These are phyloP conservation scores for Ustulina deusta DNA, from an alignment of 2,329 filamentous ascomycete species.

Conservation along the genomic window DNA sequence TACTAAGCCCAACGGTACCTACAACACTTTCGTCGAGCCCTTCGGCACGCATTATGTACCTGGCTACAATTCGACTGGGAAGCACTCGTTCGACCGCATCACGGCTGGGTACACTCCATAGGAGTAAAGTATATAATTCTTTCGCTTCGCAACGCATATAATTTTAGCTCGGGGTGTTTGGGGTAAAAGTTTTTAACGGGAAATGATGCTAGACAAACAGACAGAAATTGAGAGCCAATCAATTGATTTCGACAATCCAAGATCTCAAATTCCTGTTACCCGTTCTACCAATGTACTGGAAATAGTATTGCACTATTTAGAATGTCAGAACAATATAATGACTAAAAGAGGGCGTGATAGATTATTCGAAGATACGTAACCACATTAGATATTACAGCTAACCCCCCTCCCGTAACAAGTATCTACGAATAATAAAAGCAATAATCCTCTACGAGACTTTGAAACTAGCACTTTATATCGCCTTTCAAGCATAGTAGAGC, in stretches of 20 bases:
- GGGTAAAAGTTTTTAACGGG: background rate
- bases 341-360: no score
- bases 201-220: background rate
- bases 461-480: no score
- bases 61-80: conserved; percentile 34
- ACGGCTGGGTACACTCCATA: conserved; percentile 11
- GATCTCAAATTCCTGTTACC: no score
- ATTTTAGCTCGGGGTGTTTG: background rate
- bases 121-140: background rate
- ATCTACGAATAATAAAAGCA: no score
- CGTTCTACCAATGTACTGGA: no score
- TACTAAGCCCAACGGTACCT: conserved; percentile 36
- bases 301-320: no score
- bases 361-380: no score
- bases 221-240: background rate
- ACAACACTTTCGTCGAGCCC: conserved; percentile 37
- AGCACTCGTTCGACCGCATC: conserved; percentile 36
- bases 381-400: no score
- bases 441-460: no score
- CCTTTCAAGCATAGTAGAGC: no score
- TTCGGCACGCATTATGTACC: conserved; percentile 32
- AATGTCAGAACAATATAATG: no score
- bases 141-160: conserved; percentile 4
- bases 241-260: background rate
- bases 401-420: no score